Evolutionary conservation across 441 rosid species (phyloP), one percentile per base, ranked within the genome.

Genomic region (Pelargonium cotyledonis): DNA sequence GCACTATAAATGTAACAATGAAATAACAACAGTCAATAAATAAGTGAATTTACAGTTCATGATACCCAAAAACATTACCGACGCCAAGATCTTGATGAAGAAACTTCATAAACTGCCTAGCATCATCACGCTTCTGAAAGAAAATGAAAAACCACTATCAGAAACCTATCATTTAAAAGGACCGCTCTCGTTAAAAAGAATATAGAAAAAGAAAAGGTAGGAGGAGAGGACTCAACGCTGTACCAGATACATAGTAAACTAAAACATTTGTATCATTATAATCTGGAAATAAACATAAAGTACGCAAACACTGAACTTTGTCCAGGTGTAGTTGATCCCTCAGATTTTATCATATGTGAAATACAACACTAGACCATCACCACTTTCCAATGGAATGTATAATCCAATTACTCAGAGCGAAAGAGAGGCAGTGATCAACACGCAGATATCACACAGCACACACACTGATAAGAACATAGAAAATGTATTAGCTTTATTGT

Each of bases 71-170:
- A 66, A 73, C 69, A 77, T 83, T 90, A 95, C 99, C 97, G 41
- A 95, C 82, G 53, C 99, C 99, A 73, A 95, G 98, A 77, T 92
- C 90, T 46, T 95, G 98, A 75, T 95, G 98, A 66, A 95, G 98
- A 83, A 88, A 95, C 83, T 90, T 95, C 99, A 96, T 96, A 79
- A 96, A 96, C 76, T 87, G 96, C 65, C 96, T 79, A 8, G 97
- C 97, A 87, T 93, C 91, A 77, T 93, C 97, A 68, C 97, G 97
- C 69, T 86, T 91, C 99, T 96, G 86, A 6, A 73, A 65, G 51
- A 41, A 68, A 66, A 68, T 49, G 60, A 7, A 21, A 72, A 40
- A 14, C 40, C 67, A 68, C 55, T 49, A 55, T 84, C 74, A 85
- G 60, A 5, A 31, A 31, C 38, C 60, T 71, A 65, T 68, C 70